phyloP scores from a whole-genome alignment of 23 red algal genomes.

The Rhodosorus marinus region DNA sequence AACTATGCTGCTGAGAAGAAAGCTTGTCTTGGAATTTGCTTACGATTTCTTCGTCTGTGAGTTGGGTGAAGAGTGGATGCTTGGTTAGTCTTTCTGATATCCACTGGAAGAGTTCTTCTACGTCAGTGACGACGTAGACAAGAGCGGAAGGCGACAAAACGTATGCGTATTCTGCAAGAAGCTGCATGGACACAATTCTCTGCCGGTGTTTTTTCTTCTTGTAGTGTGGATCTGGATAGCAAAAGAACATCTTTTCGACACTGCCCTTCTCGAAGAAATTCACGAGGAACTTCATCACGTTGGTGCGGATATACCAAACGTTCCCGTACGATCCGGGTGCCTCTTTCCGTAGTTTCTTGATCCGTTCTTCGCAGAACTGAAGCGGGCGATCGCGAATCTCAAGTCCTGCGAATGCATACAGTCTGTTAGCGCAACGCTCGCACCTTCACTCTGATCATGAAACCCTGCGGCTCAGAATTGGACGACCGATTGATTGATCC shows the following conservation, averaged over 20 bases:
- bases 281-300: constrained; percentile 67
- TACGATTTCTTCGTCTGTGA: constrained; percentile 12
- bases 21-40: no score
- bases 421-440: no score
- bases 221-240: constrained; percentile 97
- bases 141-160: constrained; percentile 34
- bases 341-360: constrained; percentile 20
- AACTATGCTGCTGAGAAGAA: no score
- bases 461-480: no score
- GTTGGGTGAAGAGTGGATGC: constrained; percentile 46
- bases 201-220: constrained; percentile 79
- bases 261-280: constrained; percentile 42
- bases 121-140: constrained; percentile 81
- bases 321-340: constrained; percentile 22
- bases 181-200: constrained; percentile 45
- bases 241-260: constrained; percentile 71
- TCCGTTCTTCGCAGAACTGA: constrained; percentile 20
- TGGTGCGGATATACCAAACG: constrained; percentile 69
- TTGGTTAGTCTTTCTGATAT: constrained; percentile 45
- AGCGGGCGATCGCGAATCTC: constrained; percentile 76
- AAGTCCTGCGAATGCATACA: no score
- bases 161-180: constrained; percentile 80
- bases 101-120: constrained; percentile 77
- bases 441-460: no score
- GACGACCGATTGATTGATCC: no score